Base-by-base conservation (phyloP, 345 rosid species). In the Aquilaria yunnanensis region DNA sequence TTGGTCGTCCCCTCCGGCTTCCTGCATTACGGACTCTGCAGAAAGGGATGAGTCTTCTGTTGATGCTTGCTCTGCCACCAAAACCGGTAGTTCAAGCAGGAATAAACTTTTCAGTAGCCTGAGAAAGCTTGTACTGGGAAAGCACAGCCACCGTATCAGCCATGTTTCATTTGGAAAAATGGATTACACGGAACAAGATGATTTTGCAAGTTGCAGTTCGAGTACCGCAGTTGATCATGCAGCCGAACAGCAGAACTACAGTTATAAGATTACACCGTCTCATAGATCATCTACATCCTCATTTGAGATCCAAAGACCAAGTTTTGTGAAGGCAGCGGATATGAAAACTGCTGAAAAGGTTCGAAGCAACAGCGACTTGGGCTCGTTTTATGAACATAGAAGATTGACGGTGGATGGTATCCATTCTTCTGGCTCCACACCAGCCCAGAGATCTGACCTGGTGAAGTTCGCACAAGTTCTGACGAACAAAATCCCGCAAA, bases 381-480 rank as follows among this genome's bases (percentile, higher is more conserved):
- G 76, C 48, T 74, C 70, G 51, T 43, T 75, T 10, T 6, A 51
- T 32, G 16, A 56, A 62, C 54, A 50, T 32, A 69, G 60, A 63
- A 74, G 70, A 59, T 53, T 46, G 30, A 16, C 49, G 4, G 56
- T 60, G 32, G 66, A 61, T 12, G 62, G 78, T 56, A 70, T n/a
- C 58, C 47, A 58, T 47, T 12, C 54, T 55, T 16, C 30, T 31
- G 56, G 63, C n/a, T 14, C 61, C 51, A 37, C 8, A 37, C 53
- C 41, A 13, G 66, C 47, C 50, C 69, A 51, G 14, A 85, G 76
- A 73, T 74, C 74, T 1, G 88, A 90, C 57, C 54, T 93, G 77
- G 49, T 60, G 34, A 93, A 90, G 67, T 84, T 64, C 14, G 96
- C 98, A 0, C 80, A 77, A 57, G 96, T 62, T 33, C 71, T 93